Conservation (phyloP, 1,139 yeast genomes). For the Lizanozyma gosingica region DNA sequence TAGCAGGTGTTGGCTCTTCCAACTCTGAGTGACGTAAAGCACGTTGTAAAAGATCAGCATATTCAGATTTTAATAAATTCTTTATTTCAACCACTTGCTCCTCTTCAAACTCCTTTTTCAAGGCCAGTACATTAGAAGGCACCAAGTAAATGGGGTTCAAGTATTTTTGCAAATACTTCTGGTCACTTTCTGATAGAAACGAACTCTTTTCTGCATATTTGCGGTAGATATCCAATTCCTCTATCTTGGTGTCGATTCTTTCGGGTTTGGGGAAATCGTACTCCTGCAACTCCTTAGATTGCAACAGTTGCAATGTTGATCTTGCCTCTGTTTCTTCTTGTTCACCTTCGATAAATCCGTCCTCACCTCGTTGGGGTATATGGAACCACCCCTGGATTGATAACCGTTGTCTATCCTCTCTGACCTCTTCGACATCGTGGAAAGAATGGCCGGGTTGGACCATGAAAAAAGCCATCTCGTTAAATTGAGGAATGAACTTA, state of each 20-base stretch:
- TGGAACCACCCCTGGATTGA: slow-evolving; percentile 99
- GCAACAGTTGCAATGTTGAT: slow-evolving; percentile 74
- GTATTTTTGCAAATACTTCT: slow-evolving; percentile 38
- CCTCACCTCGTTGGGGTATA: slow-evolving; percentile 88
- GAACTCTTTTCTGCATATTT: slow-evolving; percentile 9
- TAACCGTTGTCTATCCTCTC: slow-evolving; percentile 78
- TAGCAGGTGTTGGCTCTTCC: slow-evolving; percentile 50
- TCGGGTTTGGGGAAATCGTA: slow-evolving; percentile 68
- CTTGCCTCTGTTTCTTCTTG: slow-evolving; percentile 68
- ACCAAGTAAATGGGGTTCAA: slow-evolving; percentile 51
- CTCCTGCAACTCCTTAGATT: slow-evolving; percentile 67
- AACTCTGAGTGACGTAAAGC: slow-evolving; percentile 45
- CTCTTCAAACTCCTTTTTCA: slow-evolving; percentile 47
- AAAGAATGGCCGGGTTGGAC: slow-evolving; percentile 95
- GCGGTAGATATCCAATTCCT: slow-evolving; percentile 20
- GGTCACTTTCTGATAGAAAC: slow-evolving; percentile 25
- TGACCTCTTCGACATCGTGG: slow-evolving; percentile 97
- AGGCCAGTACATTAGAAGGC: slow-evolving; percentile 25
- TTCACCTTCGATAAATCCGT: slow-evolving; percentile 73
- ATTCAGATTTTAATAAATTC: slow-evolving; percentile 52
- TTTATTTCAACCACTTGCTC: slow-evolving; percentile 65
- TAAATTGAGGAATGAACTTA: slow-evolving; percentile 83
- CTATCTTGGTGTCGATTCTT: slow-evolving; percentile 24
- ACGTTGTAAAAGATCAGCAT: slow-evolving; percentile 37
- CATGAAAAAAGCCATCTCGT: slow-evolving; percentile 90